Conservation (phyloP, 768 basidiomycete species). For the Chalciporus sphaerocephalus region DNA sequence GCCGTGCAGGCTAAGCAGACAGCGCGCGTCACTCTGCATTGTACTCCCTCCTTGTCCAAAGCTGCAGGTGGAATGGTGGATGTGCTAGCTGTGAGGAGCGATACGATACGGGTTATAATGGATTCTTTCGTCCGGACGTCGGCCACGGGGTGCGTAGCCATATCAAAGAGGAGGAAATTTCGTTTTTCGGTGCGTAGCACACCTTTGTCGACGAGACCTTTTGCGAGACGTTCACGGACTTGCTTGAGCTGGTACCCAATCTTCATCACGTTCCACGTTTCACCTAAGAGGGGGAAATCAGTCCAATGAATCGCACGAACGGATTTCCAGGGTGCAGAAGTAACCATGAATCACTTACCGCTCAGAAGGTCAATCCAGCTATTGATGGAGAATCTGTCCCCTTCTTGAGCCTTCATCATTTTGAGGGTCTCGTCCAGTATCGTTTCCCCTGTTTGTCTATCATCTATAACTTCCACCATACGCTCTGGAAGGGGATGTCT, state of each 20-base stretch:
- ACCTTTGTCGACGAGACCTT: constrained; percentile 97
- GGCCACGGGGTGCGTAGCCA: constrained; percentile 98
- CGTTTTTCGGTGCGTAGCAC: constrained; percentile 98
- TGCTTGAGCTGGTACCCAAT: constrained; percentile 99
- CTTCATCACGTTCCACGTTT: constrained; percentile 99
- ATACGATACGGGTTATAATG: constrained; percentile 69
- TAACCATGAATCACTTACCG: constrained; percentile 44
- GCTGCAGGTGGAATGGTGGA: constrained; percentile 73
- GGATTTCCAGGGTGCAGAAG: not conserved
- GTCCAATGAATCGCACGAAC: not conserved
- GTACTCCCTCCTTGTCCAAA: constrained; percentile 70
- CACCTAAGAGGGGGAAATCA: constrained; percentile 50
- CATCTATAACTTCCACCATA: constrained; percentile 87
- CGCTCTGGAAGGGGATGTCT: constrained; percentile 76
- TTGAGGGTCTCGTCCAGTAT: constrained; percentile 92
- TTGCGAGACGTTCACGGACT: constrained; percentile 95
- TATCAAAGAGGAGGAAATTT: constrained; percentile 98
- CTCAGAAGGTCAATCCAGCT: constrained; percentile 94
- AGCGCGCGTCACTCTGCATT: constrained; percentile 74
- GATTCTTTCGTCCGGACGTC: constrained; percentile 87
- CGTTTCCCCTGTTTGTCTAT: constrained; percentile 91
- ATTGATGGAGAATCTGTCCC: constrained; percentile 58
- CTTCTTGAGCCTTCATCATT: constrained; percentile 85
- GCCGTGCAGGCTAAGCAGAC: constrained; percentile 87
- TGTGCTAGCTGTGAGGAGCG: constrained; percentile 79